These are phyloP conservation scores for Cytospora mali DNA, from an alignment of 2,329 filamentous ascomycete genomes.

Conservation along the genomic window DNA sequence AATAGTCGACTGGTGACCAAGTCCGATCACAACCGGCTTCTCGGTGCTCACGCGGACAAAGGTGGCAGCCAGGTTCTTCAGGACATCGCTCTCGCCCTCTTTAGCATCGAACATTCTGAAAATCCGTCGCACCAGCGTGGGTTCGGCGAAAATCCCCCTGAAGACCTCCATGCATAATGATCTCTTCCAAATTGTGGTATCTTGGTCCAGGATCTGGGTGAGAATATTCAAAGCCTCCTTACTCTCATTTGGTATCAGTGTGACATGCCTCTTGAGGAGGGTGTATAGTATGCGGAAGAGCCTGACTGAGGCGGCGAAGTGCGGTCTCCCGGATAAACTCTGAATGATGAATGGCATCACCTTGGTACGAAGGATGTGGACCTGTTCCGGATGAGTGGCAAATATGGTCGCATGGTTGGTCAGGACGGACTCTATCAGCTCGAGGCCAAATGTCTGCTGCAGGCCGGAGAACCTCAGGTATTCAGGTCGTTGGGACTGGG, in stretches of 20 bases:
- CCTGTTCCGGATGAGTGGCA: constrained; percentile 75
- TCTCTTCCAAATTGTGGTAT: constrained; percentile 82
- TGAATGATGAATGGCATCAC: constrained; percentile 84
- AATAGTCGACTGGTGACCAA: constrained; percentile 85
- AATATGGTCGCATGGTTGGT: constrained; percentile 85
- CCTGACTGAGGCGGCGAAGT: constrained; percentile 81
- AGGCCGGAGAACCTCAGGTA: constrained; percentile 80
- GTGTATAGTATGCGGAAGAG: constrained; percentile 82
- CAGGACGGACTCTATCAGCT: constrained; percentile 88
- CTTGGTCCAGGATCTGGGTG: constrained; percentile 85
- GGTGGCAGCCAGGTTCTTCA: constrained; percentile 80
- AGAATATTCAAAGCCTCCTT: constrained; percentile 80
- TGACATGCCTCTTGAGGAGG: constrained; percentile 76
- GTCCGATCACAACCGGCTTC: constrained; percentile 83
- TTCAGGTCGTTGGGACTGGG: constrained; percentile 79
- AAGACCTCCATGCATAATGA: constrained; percentile 91
- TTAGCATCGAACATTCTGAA: constrained; percentile 78
- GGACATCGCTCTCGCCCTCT: constrained; percentile 71
- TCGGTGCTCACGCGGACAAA: constrained; percentile 94
- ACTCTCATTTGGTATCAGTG: constrained; percentile 74
- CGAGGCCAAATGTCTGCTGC: constrained; percentile 81
- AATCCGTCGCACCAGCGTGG: constrained; percentile 75
- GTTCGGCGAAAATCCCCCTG: constrained; percentile 80
- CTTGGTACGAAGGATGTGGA: constrained; percentile 72
- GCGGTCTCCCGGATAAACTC: constrained; percentile 74